Base-by-base conservation (phyloP, 2,329 filamentous ascomycete genomes). In the Gnomoniopsis smithogilvyi region DNA sequence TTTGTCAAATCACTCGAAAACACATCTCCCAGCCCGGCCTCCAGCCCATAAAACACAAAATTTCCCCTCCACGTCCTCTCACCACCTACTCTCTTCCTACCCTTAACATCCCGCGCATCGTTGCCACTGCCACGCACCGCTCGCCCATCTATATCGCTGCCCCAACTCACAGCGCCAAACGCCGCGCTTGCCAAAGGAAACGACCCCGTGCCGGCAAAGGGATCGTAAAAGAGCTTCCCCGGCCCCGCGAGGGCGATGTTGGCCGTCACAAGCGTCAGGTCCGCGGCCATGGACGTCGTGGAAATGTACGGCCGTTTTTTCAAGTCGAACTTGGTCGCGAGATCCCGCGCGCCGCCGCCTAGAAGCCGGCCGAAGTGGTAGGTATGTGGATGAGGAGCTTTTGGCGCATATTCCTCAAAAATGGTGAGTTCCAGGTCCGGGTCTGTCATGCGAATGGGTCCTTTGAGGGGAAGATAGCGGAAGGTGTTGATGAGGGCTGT, bases 281-380 rank as follows among this genome's bases (percentile, higher is more conserved):
- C 95, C 0, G 94, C 90, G 70, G 99, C 95, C 95, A 99, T 98
- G 49, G 91, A 95, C 0, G 95, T 99, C 0, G 94, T 98, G 65
- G 90, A 92, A 67, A 99, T 98, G 70, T 99, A 99, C 43, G 83
- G 82, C 30, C 95, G 81, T 74, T 96, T 96, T 79, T 99, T 99
- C 22, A 99, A 80, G 71, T 96, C 92, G 68, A 93, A 96, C 24
- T 82, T 89, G 38, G 83, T 78, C 34, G 91, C 80, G 6, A 88
- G 78, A 55, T 90, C 84, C 48, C 94, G 82, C 3, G 83, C 83
- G 2, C 90, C 88, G 14, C 77, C 76, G 2, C 80, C 87, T 24
- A 98, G 72, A 58, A 85, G 84, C 10, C 92, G 85, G 12, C 91
- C 92, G 26, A 98, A 81, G 68, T 89, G 89, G 24, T 92, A 75